Percentiles rank a stretch among this genome's conserved stretches.
These are phyloP conservation scores for Lathyrus tuberosus DNA, from an alignment of 306 rosid species.

Conservation along the genomic window DNA sequence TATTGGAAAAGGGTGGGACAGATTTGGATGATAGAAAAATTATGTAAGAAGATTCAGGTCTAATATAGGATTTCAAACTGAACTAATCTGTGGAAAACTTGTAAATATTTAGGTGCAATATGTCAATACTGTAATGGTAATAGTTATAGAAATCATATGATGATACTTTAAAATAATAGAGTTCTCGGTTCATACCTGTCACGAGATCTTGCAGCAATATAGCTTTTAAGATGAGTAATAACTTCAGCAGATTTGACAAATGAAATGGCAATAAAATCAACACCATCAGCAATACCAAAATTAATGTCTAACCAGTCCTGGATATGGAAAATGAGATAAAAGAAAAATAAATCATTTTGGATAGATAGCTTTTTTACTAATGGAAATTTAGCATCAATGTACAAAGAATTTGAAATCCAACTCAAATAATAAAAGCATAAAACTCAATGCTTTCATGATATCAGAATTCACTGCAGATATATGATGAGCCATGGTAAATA, in stretches of 20 bases:
- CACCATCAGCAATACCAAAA: conserved; percentile 95
- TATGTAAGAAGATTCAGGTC: conserved; percentile 11
- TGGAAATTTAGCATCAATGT: conserved; percentile 19
- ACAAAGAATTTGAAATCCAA: conserved; percentile 18
- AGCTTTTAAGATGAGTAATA: conserved; percentile 95
- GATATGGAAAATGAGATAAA: conserved; percentile 45
- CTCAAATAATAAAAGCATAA: conserved; percentile 18
- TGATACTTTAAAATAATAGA: neutral
- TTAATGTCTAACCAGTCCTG: conserved; percentile 99
- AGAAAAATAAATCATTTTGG: conserved; percentile 9
- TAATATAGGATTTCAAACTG: conserved; percentile 17
- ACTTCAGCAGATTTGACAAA: conserved; percentile 99
- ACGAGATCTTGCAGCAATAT: conserved; percentile 89
- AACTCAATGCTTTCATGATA: conserved; percentile 17
- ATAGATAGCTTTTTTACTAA: conserved; percentile 12
- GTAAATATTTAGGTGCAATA: neutral
- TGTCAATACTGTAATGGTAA: conserved; percentile 17
- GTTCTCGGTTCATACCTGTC: conserved; percentile 56
- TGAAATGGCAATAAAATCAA: conserved; percentile 93
- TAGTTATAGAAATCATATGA: neutral
- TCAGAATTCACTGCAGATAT: conserved; percentile 18
- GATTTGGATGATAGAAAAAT: conserved; percentile 1
- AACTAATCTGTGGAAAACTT: conserved; percentile 14
- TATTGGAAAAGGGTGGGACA: neutral
- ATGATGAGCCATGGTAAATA: conserved; percentile 23